phyloP scores from a whole-genome alignment of 2,329 filamentous ascomycete genomes.

The Colletotrichum sp. region DNA sequence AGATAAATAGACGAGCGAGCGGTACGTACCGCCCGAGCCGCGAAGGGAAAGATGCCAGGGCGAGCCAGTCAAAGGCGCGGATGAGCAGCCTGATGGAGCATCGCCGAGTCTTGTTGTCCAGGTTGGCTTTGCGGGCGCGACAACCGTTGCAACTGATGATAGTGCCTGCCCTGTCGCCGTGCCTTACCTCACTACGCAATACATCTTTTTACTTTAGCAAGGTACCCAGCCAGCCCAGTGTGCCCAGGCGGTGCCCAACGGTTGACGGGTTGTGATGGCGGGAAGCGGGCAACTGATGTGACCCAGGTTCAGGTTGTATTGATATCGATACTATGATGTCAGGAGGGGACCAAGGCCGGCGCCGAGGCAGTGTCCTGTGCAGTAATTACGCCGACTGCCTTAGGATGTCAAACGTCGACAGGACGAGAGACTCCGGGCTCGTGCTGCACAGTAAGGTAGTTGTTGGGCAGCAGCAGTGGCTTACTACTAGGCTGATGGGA shows the following conservation, averaged over 20 bases:
- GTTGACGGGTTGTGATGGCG: background rate
- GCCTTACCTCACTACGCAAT: background rate
- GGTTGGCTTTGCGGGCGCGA: background rate
- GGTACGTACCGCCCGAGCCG: background rate
- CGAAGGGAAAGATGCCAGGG: background rate
- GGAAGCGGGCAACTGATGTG: background rate
- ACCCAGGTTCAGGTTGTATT: background rate
- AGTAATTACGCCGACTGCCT: background rate
- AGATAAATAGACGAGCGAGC: background rate
- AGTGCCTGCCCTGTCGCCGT: background rate
- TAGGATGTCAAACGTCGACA: background rate
- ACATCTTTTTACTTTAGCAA: background rate
- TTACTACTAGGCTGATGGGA: background rate
- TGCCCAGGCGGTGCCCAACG: background rate
- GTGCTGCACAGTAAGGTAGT: background rate
- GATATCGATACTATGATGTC: background rate
- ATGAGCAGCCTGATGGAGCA: constrained; percentile 2
- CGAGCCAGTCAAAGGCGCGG: background rate
- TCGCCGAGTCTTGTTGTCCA: background rate
- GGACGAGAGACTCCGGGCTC: background rate
- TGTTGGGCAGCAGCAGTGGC: background rate
- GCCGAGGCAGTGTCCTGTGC: background rate
- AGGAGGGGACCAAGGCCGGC: background rate
- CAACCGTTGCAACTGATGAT: background rate
- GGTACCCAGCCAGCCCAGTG: background rate